These are phyloP conservation scores for Aspergillus awamori DNA, from an alignment of 2,329 filamentous ascomycete species.

Conservation along the genomic window DNA sequence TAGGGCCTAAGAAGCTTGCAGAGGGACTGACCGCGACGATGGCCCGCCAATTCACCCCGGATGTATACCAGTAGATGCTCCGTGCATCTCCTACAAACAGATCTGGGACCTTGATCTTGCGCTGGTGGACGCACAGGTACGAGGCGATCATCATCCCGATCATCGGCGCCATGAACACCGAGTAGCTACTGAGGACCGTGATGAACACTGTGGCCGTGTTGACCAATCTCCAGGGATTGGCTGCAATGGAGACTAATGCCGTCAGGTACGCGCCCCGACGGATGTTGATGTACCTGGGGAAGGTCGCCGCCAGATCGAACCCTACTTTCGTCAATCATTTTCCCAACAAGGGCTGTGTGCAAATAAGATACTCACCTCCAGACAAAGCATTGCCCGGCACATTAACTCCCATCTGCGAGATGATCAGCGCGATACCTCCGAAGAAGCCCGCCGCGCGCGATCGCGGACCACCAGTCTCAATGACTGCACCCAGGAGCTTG, in stretches of 20 bases:
- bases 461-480: constrained; percentile 24
- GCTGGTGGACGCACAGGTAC: constrained; percentile 47
- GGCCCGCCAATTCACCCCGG: constrained; percentile 30
- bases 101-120: constrained; percentile 45
- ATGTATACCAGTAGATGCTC: constrained; percentile 31
- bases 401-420: constrained; percentile 32
- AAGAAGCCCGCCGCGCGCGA: constrained; percentile 30
- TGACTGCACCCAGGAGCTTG: constrained; percentile 27
- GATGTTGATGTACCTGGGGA: constrained; percentile 60
- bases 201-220: constrained; percentile 29
- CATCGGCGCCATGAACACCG: constrained; percentile 53
- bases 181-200: constrained; percentile 31
- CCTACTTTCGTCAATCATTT: neutral
- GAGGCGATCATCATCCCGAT: constrained; percentile 50
- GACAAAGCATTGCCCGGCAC: constrained; percentile 31
- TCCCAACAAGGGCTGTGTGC: neutral
- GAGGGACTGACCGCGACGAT: constrained; percentile 12
- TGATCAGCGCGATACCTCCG: constrained; percentile 26
- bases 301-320: constrained; percentile 55
- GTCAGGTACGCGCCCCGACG: constrained; percentile 56
- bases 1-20: neutral
- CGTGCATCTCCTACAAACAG: constrained; percentile 38
- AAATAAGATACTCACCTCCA: neutral
- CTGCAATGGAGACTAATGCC: constrained; percentile 34
- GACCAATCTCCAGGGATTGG: constrained; percentile 30